Percentiles rank a stretch among this genome's conserved stretches.
Evolutionary conservation across 345 rosid genomes (phyloP).

Genomic region (Murraya koenigii): DNA sequence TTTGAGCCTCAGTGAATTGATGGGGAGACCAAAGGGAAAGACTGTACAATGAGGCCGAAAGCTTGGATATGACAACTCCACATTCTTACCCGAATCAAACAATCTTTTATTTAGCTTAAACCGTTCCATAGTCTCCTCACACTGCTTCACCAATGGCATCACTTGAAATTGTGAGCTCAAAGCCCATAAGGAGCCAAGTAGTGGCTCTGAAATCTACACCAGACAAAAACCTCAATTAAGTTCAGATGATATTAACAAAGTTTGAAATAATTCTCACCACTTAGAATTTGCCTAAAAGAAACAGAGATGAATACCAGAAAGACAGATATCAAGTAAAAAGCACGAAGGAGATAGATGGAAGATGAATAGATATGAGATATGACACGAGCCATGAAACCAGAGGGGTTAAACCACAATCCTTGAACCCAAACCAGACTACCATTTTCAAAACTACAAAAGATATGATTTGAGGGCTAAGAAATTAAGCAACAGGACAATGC

Average conservation of each 20-base stretch:
- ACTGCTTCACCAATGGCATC: constrained; percentile 67
- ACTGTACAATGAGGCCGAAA: constrained; percentile 37
- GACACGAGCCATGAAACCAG: background rate
- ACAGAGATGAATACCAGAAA: background rate
- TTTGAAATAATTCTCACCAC: background rate
- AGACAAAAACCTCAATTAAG: constrained; percentile 1
- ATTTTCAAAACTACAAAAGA: background rate
- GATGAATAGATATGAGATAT: background rate
- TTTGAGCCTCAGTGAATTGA: constrained; percentile 60
- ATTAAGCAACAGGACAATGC: background rate
- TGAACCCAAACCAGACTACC: background rate
- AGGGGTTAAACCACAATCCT: background rate
- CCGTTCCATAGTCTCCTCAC: constrained; percentile 60
- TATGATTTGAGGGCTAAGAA: background rate
- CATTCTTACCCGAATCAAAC: constrained; percentile 49
- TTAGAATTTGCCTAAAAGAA: constrained; percentile 7
- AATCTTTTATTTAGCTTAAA: constrained; percentile 51
- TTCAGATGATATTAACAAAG: constrained; percentile 1
- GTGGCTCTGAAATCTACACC: constrained; percentile 66
- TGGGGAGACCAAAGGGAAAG: constrained; percentile 69
- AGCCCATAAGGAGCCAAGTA: constrained; percentile 56
- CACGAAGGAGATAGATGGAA: background rate
- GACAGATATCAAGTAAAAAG: background rate
- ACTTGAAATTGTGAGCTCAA: constrained; percentile 68
- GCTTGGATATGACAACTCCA: constrained; percentile 61